phyloP scores from a whole-genome alignment of 306 rosid genomes.

The Trifolium repens region DNA sequence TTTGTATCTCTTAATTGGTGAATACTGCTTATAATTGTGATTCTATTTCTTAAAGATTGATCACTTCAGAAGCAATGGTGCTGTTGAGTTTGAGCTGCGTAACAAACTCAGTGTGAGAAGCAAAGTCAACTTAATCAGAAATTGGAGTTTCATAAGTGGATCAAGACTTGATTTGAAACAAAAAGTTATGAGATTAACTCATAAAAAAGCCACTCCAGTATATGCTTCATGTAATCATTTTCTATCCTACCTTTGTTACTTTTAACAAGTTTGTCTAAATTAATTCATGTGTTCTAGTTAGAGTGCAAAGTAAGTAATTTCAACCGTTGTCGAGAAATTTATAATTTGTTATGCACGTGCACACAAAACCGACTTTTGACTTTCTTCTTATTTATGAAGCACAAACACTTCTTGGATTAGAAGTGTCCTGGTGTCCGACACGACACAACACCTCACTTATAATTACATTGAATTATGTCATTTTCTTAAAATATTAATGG shows the following conservation, averaged over 20 bases:
- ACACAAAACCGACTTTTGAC: no score
- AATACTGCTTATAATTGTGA: constrained; percentile 32
- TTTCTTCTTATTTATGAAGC: no score
- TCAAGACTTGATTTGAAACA: constrained; percentile 62
- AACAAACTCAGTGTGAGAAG: constrained; percentile 44
- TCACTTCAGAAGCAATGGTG: constrained; percentile 2
- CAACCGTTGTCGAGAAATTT: not conserved
- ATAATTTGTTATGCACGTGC: no score
- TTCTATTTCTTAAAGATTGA: constrained; percentile 56
- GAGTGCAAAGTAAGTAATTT: not conserved
- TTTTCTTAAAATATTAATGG: no score
- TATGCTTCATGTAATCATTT: constrained; percentile 67
- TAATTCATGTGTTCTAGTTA: constrained; percentile 8
- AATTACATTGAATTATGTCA: no score
- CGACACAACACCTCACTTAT: no score
- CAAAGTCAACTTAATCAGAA: constrained; percentile 42
- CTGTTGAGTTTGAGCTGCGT: constrained; percentile 44
- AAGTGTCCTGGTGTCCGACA: no score
- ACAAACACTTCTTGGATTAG: no score
- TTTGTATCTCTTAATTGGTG: not conserved
- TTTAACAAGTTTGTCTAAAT: constrained; percentile 14
- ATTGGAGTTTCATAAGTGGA: constrained; percentile 83
- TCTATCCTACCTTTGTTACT: constrained; percentile 8
- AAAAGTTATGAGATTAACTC: constrained; percentile 43
- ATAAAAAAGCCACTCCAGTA: constrained; percentile 50